Percentiles rank a stretch among this genome's conserved stretches.
Evolutionary conservation across 1,139 yeast species (phyloP).

Genomic region (Yamadazyma siamensis): DNA sequence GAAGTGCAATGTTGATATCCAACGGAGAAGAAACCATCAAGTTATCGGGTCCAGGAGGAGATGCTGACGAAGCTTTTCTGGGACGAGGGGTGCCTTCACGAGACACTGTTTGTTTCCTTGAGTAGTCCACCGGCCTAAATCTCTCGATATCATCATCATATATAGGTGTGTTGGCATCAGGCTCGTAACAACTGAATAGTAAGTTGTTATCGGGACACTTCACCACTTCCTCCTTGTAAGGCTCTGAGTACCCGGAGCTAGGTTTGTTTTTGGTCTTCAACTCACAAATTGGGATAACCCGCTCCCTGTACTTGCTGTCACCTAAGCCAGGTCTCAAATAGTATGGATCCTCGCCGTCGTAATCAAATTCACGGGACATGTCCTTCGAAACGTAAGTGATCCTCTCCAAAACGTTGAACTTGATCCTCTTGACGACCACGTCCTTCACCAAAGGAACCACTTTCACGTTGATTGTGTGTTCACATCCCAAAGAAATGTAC

Average conservation of each 20-base stretch:
- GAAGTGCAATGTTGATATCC: constrained; percentile 45
- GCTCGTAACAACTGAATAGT: constrained; percentile 54
- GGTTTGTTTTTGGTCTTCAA: constrained; percentile 51
- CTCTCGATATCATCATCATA: constrained; percentile 15
- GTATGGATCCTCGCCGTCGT: constrained; percentile 46
- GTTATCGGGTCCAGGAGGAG: constrained; percentile 5
- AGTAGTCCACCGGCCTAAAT: constrained; percentile 6
- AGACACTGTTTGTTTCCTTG: not conserved
- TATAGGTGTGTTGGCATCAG: constrained; percentile 8
- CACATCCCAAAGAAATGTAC: constrained; percentile 68
- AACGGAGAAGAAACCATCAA: constrained; percentile 43
- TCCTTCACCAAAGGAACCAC: constrained; percentile 70
- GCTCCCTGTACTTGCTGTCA: constrained; percentile 42
- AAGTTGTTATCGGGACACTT: constrained; percentile 60
- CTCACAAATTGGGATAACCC: constrained; percentile 58
- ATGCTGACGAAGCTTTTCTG: constrained; percentile 1
- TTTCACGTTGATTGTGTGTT: constrained; percentile 59
- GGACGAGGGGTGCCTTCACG: not conserved
- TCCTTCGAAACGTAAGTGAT: constrained; percentile 63
- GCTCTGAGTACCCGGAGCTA: constrained; percentile 27
- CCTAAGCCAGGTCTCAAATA: constrained; percentile 17
- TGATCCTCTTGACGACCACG: constrained; percentile 65
- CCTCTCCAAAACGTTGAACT: constrained; percentile 69
- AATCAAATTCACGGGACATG: constrained; percentile 54
- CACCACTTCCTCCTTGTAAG: constrained; percentile 63